Conservation (phyloP, 352 stramenopile genomes). For the Pythium aristosporum region DNA sequence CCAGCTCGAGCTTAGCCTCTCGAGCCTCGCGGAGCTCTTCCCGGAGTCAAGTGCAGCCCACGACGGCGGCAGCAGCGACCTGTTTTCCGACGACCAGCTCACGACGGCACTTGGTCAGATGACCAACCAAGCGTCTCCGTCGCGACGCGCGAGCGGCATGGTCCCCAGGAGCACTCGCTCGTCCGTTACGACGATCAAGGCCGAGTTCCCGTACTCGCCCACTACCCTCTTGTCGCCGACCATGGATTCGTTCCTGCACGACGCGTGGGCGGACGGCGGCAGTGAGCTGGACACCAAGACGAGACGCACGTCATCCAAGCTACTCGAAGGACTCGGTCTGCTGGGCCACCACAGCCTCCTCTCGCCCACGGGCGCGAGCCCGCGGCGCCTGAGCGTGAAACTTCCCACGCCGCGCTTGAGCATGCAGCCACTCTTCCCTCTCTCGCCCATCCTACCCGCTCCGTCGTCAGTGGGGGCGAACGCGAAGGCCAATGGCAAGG, state of each 20-base stretch:
- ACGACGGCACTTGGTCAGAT: conserved; percentile 9
- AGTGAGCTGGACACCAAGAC: conserved; percentile 23
- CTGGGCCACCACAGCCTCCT: conserved; percentile 15
- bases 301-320: conserved; percentile 32
- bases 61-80: conserved; percentile 16
- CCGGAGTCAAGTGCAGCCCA: conserved; percentile 20
- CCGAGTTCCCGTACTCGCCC: conserved; percentile 32
- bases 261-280: conserved; percentile 57
- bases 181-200: conserved; percentile 35
- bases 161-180: conserved; percentile 8
- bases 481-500: neutral
- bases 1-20: conserved; percentile 44
- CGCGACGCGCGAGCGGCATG: neutral
- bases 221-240: conserved; percentile 45
- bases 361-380: conserved; percentile 10
- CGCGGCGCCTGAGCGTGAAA: conserved; percentile 17
- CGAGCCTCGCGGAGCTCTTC: conserved; percentile 49
- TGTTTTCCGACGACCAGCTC: conserved; percentile 26
- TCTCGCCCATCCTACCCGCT: neutral
- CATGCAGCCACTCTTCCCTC: neutral
- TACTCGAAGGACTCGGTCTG: conserved; percentile 8
- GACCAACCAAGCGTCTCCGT: neutral
- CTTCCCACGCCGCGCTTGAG: neutral
- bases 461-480: neutral
- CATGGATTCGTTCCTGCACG: conserved; percentile 61